A percentile compares a stretch with the other conserved stretches of the same genome.
Evolutionary conservation across 2,329 filamentous ascomycete species (phyloP).

Genomic region (Colletotrichum higginsianum): DNA sequence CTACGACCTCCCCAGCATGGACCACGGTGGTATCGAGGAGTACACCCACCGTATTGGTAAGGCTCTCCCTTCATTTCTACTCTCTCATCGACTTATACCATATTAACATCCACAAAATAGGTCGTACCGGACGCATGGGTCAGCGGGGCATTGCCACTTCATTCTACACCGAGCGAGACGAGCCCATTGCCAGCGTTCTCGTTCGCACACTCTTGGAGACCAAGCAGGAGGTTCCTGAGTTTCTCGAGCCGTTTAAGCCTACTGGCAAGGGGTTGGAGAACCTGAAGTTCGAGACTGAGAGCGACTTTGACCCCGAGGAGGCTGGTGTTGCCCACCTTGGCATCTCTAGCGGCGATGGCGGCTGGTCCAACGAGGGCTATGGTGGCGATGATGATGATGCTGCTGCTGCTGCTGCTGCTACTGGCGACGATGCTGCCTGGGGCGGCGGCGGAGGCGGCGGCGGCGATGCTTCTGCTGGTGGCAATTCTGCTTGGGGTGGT

Average conservation of each 20-base stretch:
- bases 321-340: slow-evolving; percentile 48
- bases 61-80: slow-evolving; percentile 41
- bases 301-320: slow-evolving; percentile 63
- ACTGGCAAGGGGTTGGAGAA: slow-evolving; percentile 59
- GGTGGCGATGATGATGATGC: slow-evolving; percentile 32
- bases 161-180: slow-evolving; percentile 86
- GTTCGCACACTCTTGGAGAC: slow-evolving; percentile 88
- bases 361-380: slow-evolving; percentile 34
- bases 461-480: slow-evolving; percentile 13
- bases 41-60: slow-evolving; percentile 95
- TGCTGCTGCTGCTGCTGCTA: slow-evolving; percentile 42
- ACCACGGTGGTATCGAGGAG: slow-evolving; percentile 91
- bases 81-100: not conserved
- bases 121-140: slow-evolving; percentile 94
- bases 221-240: slow-evolving; percentile 84
- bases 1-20: slow-evolving; percentile 83
- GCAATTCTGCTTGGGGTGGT: slow-evolving; percentile 43
- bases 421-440: slow-evolving; percentile 42
- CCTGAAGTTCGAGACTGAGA: slow-evolving; percentile 70
- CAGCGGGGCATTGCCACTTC: slow-evolving; percentile 89
- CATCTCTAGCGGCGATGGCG: slow-evolving; percentile 39
- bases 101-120: slow-evolving; percentile 55
- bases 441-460: slow-evolving; percentile 24
- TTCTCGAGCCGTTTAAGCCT: slow-evolving; percentile 77
- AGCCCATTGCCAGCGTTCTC: slow-evolving; percentile 79